Conservation (phyloP, 2,329 filamentous ascomycete genomes). For the Colletotrichum sansevieriae region DNA sequence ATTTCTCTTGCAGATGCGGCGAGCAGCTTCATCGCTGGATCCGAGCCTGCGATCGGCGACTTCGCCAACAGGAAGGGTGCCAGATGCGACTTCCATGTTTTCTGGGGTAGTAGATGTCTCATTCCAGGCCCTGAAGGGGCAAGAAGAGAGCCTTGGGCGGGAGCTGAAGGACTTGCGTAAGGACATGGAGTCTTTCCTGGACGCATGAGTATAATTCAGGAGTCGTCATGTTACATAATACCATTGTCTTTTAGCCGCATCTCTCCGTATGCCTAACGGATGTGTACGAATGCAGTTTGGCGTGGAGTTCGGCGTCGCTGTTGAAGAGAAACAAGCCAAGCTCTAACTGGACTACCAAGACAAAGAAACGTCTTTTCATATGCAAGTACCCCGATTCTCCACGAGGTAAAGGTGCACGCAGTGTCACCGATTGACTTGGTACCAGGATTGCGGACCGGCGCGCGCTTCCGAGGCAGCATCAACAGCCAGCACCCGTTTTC, state of each 20-base stretch:
- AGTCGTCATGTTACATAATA: constrained; percentile 23
- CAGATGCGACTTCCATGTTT: constrained; percentile 49
- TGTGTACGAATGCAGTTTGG: constrained; percentile 25
- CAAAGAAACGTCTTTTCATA: constrained; percentile 40
- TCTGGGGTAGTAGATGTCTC: constrained; percentile 48
- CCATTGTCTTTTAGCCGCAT: constrained; percentile 12
- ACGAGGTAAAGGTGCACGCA: constrained; percentile 33
- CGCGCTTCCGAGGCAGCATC: constrained; percentile 12
- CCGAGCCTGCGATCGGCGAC: constrained; percentile 40
- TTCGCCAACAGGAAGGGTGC: constrained; percentile 27
- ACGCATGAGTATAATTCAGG: constrained; percentile 38
- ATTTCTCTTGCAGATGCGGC: constrained; percentile 53
- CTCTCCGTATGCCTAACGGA: constrained; percentile 11
- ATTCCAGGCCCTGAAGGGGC: constrained; percentile 47
- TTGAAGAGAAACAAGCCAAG: constrained; percentile 25
- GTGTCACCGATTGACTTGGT: constrained; percentile 15
- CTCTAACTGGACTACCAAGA: constrained; percentile 32
- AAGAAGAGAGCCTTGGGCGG: constrained; percentile 51
- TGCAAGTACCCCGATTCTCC: constrained; percentile 34
- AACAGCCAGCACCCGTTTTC: constrained; percentile 30
- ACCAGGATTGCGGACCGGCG: constrained; percentile 30
- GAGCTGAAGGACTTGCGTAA: constrained; percentile 50
- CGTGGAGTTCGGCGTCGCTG: constrained; percentile 11
- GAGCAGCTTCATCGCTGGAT: constrained; percentile 49
- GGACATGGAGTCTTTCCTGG: constrained; percentile 51